phyloP scores from a whole-genome alignment of 139 green algal species.

The Chlorella sorokiniana region DNA sequence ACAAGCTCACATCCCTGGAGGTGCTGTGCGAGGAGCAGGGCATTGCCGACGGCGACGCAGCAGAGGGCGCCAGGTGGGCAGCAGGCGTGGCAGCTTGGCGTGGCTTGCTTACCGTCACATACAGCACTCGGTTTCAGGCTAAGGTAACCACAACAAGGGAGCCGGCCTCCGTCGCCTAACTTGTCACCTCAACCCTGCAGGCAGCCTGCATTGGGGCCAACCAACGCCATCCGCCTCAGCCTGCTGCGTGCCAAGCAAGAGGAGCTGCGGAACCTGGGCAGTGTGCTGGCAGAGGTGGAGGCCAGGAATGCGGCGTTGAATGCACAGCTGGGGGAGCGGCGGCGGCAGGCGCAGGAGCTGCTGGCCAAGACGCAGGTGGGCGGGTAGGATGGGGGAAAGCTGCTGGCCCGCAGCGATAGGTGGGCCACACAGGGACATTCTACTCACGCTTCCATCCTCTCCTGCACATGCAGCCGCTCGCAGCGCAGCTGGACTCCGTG shows the following conservation, averaged over 20 bases:
- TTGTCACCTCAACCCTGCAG: neutral
- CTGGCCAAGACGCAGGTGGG: slow-evolving; percentile 27
- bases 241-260: slow-evolving; percentile 25
- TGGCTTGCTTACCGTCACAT: neutral
- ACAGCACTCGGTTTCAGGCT: neutral
- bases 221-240: slow-evolving; percentile 17
- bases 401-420: no score
- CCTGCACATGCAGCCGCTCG: neutral
- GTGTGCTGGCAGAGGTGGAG: slow-evolving; percentile 5
- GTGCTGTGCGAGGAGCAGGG: slow-evolving; percentile 38
- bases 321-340: neutral
- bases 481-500: slow-evolving; percentile 2
- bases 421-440: neutral
- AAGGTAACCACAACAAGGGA: neutral
- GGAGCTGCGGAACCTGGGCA: slow-evolving; percentile 17
- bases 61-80: slow-evolving; percentile 6
- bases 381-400: neutral
- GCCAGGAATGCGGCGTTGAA: neutral
- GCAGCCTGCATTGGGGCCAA: slow-evolving; percentile 13
- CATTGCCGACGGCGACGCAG: slow-evolving; percentile 22
- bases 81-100: neutral
- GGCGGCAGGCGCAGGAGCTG: slow-evolving; percentile 12
- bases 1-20: slow-evolving; percentile 35
- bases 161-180: no score
- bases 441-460: neutral